These are phyloP conservation scores for Colletotrichum sp. DNA, from an alignment of 2,329 filamentous ascomycete species.

Conservation along the genomic window DNA sequence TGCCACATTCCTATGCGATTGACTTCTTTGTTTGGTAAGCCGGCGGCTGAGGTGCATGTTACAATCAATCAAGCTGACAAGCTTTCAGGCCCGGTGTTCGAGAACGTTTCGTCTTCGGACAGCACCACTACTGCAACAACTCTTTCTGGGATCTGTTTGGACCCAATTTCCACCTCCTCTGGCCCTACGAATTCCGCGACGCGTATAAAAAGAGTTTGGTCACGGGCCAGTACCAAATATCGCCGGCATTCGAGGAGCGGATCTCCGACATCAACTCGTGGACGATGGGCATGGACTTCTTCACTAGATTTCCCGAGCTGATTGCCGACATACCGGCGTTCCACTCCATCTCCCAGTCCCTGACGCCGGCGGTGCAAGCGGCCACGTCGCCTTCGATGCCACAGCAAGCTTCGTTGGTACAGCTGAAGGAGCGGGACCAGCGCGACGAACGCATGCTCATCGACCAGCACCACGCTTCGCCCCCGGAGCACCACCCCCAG, in stretches of 20 bases:
- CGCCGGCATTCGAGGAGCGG: constrained; percentile 27
- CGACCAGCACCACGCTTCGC: neutral
- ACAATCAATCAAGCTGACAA: neutral
- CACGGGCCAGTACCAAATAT: constrained; percentile 28
- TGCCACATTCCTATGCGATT: constrained; percentile 33
- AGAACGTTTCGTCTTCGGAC: constrained; percentile 32
- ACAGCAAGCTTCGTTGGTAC: neutral
- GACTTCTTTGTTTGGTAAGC: constrained; percentile 35
- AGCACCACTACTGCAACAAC: constrained; percentile 34
- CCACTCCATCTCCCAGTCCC: neutral
- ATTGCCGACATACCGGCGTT: constrained; percentile 33
- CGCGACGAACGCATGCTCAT: neutral
- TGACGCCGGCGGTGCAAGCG: neutral
- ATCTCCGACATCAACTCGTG: constrained; percentile 31
- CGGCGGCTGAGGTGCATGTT: neutral
- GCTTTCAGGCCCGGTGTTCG: constrained; percentile 29
- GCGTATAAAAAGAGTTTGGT: constrained; percentile 27
- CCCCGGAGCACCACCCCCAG: neutral
- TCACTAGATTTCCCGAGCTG: constrained; percentile 29
- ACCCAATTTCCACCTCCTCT: constrained; percentile 26
- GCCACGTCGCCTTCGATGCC: neutral
- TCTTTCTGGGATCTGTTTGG: constrained; percentile 31
- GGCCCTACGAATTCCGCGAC: constrained; percentile 29
- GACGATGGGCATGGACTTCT: constrained; percentile 32
- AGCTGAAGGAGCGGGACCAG: neutral